phyloP scores from a whole-genome alignment of 805 yeast species.

The Metschnikowia baotianmanensis region DNA sequence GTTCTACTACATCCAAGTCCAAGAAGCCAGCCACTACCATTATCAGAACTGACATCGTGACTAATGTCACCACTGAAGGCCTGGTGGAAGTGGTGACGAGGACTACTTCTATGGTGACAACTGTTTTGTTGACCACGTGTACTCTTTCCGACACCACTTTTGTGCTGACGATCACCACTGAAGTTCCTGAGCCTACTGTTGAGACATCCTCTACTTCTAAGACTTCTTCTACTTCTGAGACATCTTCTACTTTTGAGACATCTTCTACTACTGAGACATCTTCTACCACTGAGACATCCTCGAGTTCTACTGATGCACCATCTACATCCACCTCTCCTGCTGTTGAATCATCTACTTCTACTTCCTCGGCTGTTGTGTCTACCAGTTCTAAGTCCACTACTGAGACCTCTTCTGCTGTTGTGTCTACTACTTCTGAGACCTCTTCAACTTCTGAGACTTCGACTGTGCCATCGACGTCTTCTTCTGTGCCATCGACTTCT shows the following conservation, averaged over 20 bases:
- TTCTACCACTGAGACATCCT: not conserved
- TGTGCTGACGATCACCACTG: slow-evolving; percentile 7
- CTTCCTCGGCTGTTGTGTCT: not conserved
- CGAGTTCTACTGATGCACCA: not conserved
- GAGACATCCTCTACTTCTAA: no score
- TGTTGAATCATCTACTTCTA: not conserved
- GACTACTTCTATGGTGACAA: not conserved
- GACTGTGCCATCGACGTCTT: not conserved
- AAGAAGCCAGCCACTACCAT: slow-evolving; percentile 1
- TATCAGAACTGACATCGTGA: slow-evolving; percentile 1
- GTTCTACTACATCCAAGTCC: not conserved
- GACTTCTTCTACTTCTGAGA: no score
- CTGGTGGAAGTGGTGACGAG: not conserved
- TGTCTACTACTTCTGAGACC: not conserved
- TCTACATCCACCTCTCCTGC: not conserved
- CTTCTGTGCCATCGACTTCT: not conserved
- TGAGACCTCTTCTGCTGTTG: not conserved
- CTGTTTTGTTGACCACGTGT: slow-evolving; percentile 10
- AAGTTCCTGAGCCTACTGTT: not conserved
- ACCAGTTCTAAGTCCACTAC: no score
- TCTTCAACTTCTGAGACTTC: not conserved
- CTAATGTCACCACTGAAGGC: slow-evolving; percentile 5
- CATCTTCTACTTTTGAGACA: no score
- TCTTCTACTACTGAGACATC: no score
- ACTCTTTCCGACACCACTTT: slow-evolving; percentile 8